Percentiles rank a stretch among this genome's conserved stretches.
Evolutionary conservation across 2,329 filamentous ascomycete species (phyloP).

Genomic region (Mollisiaceae sp.): DNA sequence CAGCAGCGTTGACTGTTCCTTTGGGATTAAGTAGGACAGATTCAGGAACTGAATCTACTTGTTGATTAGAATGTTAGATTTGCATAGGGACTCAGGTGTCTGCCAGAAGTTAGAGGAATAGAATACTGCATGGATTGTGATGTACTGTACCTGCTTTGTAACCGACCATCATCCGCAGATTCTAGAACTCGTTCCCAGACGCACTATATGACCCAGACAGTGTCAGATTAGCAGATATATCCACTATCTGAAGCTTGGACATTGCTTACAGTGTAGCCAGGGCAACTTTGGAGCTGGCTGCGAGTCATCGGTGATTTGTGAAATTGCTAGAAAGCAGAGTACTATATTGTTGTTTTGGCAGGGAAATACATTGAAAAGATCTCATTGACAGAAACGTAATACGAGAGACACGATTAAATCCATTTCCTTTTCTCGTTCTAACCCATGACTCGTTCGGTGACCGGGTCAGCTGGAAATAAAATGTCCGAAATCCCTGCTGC

Average conservation of each 20-base stretch:
- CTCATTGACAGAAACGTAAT: neutral
- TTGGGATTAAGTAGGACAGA: neutral
- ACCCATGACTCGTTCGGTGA: neutral
- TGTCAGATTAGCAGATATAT: slow-evolving; percentile 52
- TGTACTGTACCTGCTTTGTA: slow-evolving; percentile 63
- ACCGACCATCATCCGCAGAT: slow-evolving; percentile 62
- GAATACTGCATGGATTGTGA: neutral
- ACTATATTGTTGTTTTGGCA: neutral
- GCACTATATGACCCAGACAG: slow-evolving; percentile 62
- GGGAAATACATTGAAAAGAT: neutral
- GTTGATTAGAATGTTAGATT: neutral
- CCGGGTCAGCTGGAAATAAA: neutral
- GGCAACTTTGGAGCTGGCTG: neutral
- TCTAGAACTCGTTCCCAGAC: slow-evolving; percentile 60
- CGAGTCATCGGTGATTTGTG: neutral
- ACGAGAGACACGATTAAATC: neutral
- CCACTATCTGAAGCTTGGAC: neutral
- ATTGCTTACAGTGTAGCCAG: slow-evolving; percentile 15
- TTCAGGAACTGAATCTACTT: neutral
- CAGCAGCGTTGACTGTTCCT: neutral
- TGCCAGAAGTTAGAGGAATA: neutral
- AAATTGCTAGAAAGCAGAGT: neutral
- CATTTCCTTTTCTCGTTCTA: neutral
- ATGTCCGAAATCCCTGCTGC: neutral
- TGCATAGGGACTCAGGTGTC: neutral